phyloP scores from a whole-genome alignment of 768 basidiomycete species.

The Dacryopinax spathularia region DNA sequence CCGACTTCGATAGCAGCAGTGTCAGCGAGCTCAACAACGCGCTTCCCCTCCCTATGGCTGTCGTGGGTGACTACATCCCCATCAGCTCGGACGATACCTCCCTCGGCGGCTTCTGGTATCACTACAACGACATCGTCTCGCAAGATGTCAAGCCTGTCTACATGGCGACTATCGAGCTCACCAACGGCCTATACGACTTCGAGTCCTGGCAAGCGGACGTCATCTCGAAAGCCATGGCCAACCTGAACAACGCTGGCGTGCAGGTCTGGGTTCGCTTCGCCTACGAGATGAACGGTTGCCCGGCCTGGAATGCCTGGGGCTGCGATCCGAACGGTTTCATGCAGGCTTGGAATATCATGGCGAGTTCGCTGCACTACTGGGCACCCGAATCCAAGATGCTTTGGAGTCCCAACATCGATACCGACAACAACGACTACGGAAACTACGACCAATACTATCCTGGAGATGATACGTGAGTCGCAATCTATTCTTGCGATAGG shows the following conservation, averaged over 20 bases:
- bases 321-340: constrained; percentile 7
- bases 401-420: constrained; percentile 10
- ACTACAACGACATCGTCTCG: constrained; percentile 5
- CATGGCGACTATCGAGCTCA: constrained; percentile 11
- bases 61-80: constrained; percentile 11
- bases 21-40: not conserved
- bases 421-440: constrained; percentile 6
- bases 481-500: not conserved
- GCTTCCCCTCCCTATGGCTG: constrained; percentile 2
- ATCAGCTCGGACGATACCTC: constrained; percentile 4
- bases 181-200: constrained; percentile 6
- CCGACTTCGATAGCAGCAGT: not conserved
- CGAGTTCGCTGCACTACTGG: not conserved
- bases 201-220: constrained; percentile 7
- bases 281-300: constrained; percentile 12
- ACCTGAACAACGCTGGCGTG: constrained; percentile 8
- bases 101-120: constrained; percentile 9
- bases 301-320: constrained; percentile 10
- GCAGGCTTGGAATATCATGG: constrained; percentile 1
- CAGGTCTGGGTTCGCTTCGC: constrained; percentile 13
- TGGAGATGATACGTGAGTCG: constrained; percentile 10
- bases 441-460: constrained; percentile 12
- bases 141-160: constrained; percentile 9
- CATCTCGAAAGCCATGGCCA: constrained; percentile 7
- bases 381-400: not conserved